Evolutionary conservation across 2,329 filamentous ascomycete genomes (phyloP).

Genomic region (Ceratocystis colombiana): DNA sequence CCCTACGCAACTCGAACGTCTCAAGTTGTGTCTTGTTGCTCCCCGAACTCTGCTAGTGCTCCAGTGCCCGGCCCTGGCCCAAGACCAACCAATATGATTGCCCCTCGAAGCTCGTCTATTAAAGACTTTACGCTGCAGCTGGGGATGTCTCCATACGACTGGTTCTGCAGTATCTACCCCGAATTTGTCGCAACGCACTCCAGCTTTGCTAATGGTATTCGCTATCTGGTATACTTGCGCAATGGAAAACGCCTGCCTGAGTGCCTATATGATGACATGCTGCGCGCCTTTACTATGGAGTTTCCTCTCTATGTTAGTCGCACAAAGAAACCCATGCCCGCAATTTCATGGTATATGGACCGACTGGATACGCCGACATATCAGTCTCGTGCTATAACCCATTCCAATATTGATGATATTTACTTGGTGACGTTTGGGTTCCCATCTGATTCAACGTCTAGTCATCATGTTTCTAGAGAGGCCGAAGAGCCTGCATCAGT

Average conservation of each 20-base stretch:
- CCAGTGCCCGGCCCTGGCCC: background rate
- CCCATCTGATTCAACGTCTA: background rate
- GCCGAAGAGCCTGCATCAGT: background rate
- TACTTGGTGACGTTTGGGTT: conserved; percentile 10
- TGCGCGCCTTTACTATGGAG: conserved; percentile 37
- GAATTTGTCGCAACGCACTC: conserved; percentile 34
- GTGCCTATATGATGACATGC: conserved; percentile 45
- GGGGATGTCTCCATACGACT: conserved; percentile 31
- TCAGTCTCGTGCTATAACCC: conserved; percentile 32
- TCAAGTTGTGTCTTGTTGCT: background rate
- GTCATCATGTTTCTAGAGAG: background rate
- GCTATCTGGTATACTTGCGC: conserved; percentile 36
- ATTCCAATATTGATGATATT: conserved; percentile 33
- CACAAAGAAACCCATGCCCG: conserved; percentile 31
- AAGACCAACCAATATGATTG: background rate
- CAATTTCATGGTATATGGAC: conserved; percentile 38
- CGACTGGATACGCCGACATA: conserved; percentile 30
- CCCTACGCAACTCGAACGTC: background rate
- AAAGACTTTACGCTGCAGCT: background rate
- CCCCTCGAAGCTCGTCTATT: background rate
- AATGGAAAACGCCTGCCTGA: conserved; percentile 33
- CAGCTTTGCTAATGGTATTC: conserved; percentile 39
- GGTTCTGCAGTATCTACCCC: conserved; percentile 39
- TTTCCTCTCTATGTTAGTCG: conserved; percentile 37
- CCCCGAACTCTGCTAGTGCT: no score